A percentile compares a stretch with the other conserved stretches of the same genome.
These are phyloP conservation scores for Colletotrichum lini DNA, from an alignment of 2,329 filamentous ascomycete species.

Conservation along the genomic window DNA sequence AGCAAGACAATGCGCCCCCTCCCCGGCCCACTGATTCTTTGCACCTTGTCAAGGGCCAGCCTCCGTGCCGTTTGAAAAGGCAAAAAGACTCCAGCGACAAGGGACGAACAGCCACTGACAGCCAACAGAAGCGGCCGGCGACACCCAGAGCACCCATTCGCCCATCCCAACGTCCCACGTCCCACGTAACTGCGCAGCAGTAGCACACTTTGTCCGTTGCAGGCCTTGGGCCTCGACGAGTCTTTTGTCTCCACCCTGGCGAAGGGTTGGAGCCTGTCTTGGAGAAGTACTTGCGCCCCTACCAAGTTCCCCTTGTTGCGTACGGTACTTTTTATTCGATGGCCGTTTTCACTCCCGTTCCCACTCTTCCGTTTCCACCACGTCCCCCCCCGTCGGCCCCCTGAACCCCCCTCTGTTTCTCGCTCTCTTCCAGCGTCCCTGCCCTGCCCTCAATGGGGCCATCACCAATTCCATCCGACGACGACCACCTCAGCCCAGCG, in stretches of 20 bases:
- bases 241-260: constrained; percentile 29
- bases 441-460: background rate
- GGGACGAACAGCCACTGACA: constrained; percentile 16
- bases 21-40: background rate
- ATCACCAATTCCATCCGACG: background rate
- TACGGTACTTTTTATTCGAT: background rate
- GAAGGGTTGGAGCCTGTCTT: constrained; percentile 18
- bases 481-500: background rate
- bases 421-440: background rate
- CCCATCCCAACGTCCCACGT: constrained; percentile 28
- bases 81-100: constrained; percentile 4
- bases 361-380: constrained; percentile 27
- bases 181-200: constrained; percentile 37
- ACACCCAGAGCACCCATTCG: background rate
- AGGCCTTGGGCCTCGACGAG: constrained; percentile 33
- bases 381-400: background rate
- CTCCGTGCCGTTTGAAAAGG: background rate
- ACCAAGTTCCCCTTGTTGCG: background rate
- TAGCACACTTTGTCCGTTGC: constrained; percentile 32
- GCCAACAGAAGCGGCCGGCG: background rate
- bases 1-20: background rate
- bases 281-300: background rate
- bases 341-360: constrained; percentile 31
- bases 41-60: background rate
- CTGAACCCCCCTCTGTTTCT: background rate